Conservation (phyloP, 2,329 filamentous ascomycete genomes). For the Macrophomina pseudophaseolina region DNA sequence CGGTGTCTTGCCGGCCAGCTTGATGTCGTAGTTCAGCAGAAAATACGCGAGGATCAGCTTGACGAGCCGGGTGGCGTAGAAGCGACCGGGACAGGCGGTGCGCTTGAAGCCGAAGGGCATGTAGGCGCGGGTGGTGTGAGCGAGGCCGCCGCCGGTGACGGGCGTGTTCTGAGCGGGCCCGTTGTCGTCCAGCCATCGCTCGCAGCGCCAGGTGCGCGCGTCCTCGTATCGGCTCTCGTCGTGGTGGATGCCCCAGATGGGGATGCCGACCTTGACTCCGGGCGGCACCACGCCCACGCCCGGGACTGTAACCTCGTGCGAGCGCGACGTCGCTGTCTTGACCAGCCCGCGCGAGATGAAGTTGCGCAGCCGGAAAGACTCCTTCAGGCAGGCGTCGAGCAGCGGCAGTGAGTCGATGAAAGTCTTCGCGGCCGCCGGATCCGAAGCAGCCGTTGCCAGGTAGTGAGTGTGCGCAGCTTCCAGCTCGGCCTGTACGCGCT, state of each 20-base stretch:
- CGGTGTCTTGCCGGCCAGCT: slow-evolving; percentile 1
- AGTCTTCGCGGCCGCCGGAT: neutral
- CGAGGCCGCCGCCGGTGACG: neutral
- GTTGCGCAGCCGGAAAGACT: neutral
- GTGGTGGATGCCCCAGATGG: slow-evolving; percentile 2
- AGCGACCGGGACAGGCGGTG: slow-evolving; percentile 57
- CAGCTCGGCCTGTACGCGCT: neutral
- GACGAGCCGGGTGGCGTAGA: slow-evolving; percentile 55
- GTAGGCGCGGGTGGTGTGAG: neutral
- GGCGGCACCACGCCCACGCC: neutral
- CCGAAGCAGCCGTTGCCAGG: neutral
- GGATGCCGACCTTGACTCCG: neutral
- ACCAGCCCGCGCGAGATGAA: slow-evolving; percentile 4
- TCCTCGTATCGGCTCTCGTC: neutral
- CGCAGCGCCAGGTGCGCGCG: neutral
- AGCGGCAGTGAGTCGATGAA: neutral
- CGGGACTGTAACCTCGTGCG: neutral
- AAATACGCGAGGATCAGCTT: slow-evolving; percentile 41
- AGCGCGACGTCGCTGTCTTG: neutral
- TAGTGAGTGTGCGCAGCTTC: neutral
- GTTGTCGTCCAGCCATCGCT: neutral
- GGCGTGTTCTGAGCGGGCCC: neutral
- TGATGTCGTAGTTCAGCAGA: slow-evolving; percentile 23
- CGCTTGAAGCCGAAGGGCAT: slow-evolving; percentile 52
- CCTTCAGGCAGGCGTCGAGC: slow-evolving; percentile 1